Evolutionary conservation across 1,284 basidiomycete species (phyloP).

Genomic region (Cerrena zonata): DNA sequence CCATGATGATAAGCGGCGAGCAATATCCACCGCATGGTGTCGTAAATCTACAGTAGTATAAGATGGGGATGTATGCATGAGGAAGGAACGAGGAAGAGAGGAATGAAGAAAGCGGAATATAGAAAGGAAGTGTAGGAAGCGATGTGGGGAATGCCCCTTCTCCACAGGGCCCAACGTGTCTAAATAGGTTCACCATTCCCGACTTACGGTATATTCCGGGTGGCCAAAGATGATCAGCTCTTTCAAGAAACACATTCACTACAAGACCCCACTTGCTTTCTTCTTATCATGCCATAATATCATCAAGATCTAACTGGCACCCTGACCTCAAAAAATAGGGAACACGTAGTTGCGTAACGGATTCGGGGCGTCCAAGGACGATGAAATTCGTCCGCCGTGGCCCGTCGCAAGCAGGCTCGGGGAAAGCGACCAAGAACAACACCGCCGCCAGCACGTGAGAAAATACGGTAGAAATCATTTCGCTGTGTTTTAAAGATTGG

Average conservation of each 20-base stretch:
- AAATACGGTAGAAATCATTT: neutral
- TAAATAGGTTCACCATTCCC: constrained; percentile 16
- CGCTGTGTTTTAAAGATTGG: neutral
- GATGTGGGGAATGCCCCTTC: neutral
- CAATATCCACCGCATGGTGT: constrained; percentile 13
- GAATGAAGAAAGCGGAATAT: constrained; percentile 3
- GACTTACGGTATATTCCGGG: constrained; percentile 15
- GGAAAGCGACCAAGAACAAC: neutral
- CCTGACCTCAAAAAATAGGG: neutral
- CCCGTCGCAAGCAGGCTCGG: neutral
- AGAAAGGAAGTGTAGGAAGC: constrained; percentile 2
- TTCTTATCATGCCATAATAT: neutral
- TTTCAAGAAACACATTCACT: neutral
- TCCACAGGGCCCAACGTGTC: constrained; percentile 16
- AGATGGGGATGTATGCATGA: neutral
- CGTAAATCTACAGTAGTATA: constrained; percentile 9
- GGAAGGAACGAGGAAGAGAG: constrained; percentile 1
- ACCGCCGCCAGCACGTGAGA: neutral
- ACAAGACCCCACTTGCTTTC: neutral
- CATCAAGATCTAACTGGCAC: neutral
- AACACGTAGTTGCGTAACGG: neutral
- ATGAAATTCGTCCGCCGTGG: neutral
- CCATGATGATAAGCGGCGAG: constrained; percentile 12
- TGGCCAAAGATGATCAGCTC: constrained; percentile 9
- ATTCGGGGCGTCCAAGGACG: neutral